Conservation (phyloP, 2,329 filamentous ascomycete species). For the Gnomoniopsis smithogilvyi region DNA sequence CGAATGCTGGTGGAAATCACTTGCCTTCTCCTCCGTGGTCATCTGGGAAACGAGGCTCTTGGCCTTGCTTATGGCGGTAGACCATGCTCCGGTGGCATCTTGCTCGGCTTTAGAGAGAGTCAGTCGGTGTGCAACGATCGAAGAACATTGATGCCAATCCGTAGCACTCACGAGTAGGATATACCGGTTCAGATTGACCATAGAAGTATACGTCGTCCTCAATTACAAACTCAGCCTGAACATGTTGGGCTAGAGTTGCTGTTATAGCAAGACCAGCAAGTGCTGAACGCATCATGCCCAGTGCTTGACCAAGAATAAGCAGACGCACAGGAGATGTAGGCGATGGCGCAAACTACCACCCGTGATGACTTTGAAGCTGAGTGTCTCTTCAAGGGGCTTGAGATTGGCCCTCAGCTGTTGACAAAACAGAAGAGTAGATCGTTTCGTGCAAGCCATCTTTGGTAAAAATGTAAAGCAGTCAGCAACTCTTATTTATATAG, state of each 20-base stretch:
- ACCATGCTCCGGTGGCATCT: slow-evolving; percentile 48
- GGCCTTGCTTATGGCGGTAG: slow-evolving; percentile 61
- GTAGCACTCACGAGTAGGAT: slow-evolving; percentile 45
- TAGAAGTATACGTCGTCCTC: slow-evolving; percentile 37
- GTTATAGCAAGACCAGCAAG: not conserved
- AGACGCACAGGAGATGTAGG: too few species aligned
- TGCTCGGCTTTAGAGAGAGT: slow-evolving; percentile 3
- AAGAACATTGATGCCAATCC: too few species aligned
- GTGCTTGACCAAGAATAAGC: too few species aligned
- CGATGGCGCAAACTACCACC: slow-evolving; percentile 27
- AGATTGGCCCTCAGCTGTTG: too few species aligned
- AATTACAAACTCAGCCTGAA: not conserved
- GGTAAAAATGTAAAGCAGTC: too few species aligned
- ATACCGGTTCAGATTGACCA: slow-evolving; percentile 46
- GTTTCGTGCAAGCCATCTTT: too few species aligned
- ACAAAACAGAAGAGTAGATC: too few species aligned
- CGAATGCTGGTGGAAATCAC: slow-evolving; percentile 46
- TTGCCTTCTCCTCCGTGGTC: slow-evolving; percentile 59
- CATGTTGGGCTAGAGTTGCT: not conserved
- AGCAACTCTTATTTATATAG: too few species aligned
- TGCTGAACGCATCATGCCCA: not conserved
- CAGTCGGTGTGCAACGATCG: not conserved
- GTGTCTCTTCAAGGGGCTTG: too few species aligned
- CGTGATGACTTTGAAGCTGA: slow-evolving; percentile 28
- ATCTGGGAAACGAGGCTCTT: slow-evolving; percentile 63